These are phyloP conservation scores for Viola pubescens DNA, from an alignment of 441 rosid species.

Conservation along the genomic window DNA sequence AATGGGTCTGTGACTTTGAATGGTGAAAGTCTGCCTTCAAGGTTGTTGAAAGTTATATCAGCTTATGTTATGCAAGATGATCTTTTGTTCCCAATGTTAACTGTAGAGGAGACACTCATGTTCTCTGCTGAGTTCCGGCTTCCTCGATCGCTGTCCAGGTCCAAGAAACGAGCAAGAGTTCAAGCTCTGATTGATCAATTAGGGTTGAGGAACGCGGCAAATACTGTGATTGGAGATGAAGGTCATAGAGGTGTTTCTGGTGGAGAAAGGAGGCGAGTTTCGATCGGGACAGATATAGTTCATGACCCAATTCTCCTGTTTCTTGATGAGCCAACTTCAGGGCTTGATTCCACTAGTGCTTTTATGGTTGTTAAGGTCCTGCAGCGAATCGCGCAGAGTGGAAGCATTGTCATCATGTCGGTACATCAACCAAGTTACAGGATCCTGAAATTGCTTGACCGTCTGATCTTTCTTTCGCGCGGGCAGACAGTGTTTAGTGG, in stretches of 20 bases:
- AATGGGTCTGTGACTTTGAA: conserved; percentile 63
- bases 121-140: conserved; percentile 73
- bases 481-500: conserved; percentile 56
- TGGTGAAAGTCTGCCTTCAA: conserved; percentile 60
- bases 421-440: conserved; percentile 71
- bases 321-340: conserved; percentile 71
- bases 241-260: conserved; percentile 75
- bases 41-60: conserved; percentile 64
- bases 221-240: conserved; percentile 70
- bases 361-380: conserved; percentile 70
- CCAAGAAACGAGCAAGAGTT: conserved; percentile 52
- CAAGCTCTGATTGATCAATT: conserved; percentile 66
- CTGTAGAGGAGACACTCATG: conserved; percentile 77
- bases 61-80: conserved; percentile 94
- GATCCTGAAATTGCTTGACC: conserved; percentile 51
- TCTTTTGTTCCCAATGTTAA: conserved; percentile 77
- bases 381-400: conserved; percentile 63
- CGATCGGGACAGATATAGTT: conserved; percentile 60
- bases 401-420: conserved; percentile 68
- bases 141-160: conserved; percentile 52
- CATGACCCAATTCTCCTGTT: conserved; percentile 73
- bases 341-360: conserved; percentile 68
- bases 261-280: conserved; percentile 72
- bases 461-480: conserved; percentile 54
- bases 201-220: conserved; percentile 53